Evolutionary conservation across 257 asterid species (phyloP).

Genomic region (Solanum megistacrolobum): DNA sequence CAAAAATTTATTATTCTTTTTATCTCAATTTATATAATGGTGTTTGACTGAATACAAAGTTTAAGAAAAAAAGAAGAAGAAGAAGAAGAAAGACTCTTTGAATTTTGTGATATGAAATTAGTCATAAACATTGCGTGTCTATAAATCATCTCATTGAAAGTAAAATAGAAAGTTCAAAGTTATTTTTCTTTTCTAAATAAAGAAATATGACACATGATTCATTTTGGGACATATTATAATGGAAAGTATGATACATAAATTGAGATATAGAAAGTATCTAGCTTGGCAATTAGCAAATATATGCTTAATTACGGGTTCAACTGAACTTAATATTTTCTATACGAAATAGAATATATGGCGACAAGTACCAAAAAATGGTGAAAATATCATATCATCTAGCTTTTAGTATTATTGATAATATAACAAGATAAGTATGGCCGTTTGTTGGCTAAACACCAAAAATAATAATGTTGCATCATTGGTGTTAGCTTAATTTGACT

Average conservation of each 20-base stretch:
- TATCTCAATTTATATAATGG: not conserved
- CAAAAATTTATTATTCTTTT: not conserved
- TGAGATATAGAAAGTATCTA: not conserved
- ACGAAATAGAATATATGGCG: not conserved
- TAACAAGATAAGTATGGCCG: slow-evolving; percentile 20
- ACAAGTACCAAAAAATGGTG: not conserved
- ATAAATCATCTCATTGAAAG: not conserved
- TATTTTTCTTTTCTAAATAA: not conserved
- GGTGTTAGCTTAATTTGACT: slow-evolving; percentile 6
- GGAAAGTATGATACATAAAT: not conserved
- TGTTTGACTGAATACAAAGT: not conserved
- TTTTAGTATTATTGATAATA: slow-evolving; percentile 1
- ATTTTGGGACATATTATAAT: not conserved
- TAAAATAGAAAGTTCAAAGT: not conserved
- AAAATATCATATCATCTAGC: not conserved
- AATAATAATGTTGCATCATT: slow-evolving; percentile 6
- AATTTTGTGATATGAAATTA: not conserved
- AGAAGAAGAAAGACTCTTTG: not conserved
- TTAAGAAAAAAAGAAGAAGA: not conserved
- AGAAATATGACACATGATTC: not conserved
- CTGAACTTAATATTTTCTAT: not conserved
- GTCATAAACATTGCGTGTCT: not conserved
- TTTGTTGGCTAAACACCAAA: not conserved
- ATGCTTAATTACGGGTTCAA: not conserved
- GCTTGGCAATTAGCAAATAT: not conserved